phyloP scores from a whole-genome alignment of 495 filamentous ascomycete genomes.

The Hypoxylon fragiforme region DNA sequence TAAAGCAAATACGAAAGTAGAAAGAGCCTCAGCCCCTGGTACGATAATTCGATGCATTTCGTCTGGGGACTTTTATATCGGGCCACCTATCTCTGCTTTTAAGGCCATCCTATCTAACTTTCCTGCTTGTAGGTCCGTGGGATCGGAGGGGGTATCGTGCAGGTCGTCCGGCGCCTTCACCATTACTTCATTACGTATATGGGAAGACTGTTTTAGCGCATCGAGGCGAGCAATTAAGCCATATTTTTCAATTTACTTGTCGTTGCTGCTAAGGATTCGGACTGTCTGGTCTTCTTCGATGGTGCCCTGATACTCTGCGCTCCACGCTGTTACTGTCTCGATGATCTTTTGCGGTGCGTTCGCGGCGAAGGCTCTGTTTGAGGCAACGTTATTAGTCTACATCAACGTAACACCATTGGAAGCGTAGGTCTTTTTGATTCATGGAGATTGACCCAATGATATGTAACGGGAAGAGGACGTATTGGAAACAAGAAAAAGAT shows the following conservation, averaged over 20 bases:
- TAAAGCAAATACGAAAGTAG: not conserved
- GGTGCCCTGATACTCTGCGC: constrained; percentile 62
- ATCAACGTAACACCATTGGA: too few relatives aligned
- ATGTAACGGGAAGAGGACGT: not conserved
- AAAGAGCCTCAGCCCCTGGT: constrained; percentile 21
- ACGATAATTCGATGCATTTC: constrained; percentile 8
- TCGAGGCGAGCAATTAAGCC: not conserved
- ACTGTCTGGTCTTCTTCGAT: constrained; percentile 80
- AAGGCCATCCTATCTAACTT: not conserved
- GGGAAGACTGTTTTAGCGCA: not conserved
- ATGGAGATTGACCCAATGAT: not conserved
- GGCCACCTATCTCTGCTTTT: too few relatives aligned
- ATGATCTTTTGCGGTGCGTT: constrained; percentile 69
- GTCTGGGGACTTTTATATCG: constrained; percentile 12
- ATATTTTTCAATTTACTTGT: constrained; percentile 4
- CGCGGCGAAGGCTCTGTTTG: constrained; percentile 71
- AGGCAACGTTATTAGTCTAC: constrained; percentile 7
- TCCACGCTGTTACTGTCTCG: constrained; percentile 67
- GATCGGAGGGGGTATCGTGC: constrained; percentile 27
- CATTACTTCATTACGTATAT: not conserved
- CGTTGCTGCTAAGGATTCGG: constrained; percentile 20
- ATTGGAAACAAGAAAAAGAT: not conserved
- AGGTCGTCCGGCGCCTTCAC: constrained; percentile 9
- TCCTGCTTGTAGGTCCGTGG: not conserved
- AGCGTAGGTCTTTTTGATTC: not conserved